Conservation (phyloP, 345 rosid genomes). For the Zanthoxylum bungeanum region DNA sequence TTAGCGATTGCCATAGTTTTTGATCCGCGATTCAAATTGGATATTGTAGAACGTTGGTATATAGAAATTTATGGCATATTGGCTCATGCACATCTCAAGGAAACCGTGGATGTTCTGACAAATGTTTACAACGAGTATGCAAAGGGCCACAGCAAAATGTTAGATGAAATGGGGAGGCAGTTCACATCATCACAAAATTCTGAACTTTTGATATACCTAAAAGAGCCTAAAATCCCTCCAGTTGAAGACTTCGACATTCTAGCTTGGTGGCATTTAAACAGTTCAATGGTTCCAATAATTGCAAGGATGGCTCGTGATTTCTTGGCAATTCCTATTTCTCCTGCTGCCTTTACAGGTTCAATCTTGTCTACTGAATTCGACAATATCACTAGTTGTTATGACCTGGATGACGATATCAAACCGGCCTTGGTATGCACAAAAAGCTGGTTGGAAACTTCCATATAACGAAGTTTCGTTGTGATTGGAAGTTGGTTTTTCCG, state of each 20-base stretch:
- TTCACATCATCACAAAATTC: not conserved
- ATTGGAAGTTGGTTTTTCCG: not conserved
- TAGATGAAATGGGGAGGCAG: not conserved
- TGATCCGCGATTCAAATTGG: not conserved
- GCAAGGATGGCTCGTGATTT: slow-evolving; percentile 13
- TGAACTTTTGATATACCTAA: slow-evolving; percentile 12
- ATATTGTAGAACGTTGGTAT: not conserved
- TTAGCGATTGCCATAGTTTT: not conserved
- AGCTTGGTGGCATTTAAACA: slow-evolving; percentile 10
- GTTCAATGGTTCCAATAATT: not conserved
- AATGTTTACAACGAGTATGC: not conserved
- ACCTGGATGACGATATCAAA: not conserved
- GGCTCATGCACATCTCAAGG: not conserved
- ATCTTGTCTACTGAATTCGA: not conserved
- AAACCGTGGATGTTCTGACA: not conserved
- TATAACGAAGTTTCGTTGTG: not conserved
- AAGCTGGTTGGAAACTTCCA: not conserved
- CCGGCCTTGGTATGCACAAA: not conserved
- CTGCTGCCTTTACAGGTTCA: not conserved
- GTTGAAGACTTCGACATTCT: not conserved
- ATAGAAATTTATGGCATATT: not conserved
- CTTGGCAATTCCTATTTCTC: slow-evolving; percentile 8
- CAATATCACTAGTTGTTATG: not conserved
- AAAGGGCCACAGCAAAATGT: not conserved
- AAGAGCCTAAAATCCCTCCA: not conserved